These are phyloP conservation scores for Alternaria arborescens DNA, from an alignment of 2,329 filamentous ascomycete species.

Conservation along the genomic window DNA sequence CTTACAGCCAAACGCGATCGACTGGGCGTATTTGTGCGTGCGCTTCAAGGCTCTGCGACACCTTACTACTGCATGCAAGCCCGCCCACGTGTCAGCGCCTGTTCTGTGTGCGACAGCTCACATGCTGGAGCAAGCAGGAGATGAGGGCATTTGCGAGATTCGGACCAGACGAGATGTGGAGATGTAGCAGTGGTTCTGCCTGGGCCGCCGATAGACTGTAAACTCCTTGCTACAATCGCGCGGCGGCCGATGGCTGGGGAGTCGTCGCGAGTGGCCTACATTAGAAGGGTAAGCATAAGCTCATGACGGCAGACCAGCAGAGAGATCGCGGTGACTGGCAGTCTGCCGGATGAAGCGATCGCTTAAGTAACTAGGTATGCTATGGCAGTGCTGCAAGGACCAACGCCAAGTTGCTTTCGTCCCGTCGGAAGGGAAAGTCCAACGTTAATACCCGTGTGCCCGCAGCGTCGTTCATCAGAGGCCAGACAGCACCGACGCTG, in stretches of 20 bases:
- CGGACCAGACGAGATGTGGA: slow-evolving; percentile 4
- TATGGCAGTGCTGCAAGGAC: slow-evolving; percentile 10
- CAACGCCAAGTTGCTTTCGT: slow-evolving; percentile 16
- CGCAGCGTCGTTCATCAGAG: slow-evolving; percentile 9
- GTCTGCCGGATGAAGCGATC: slow-evolving; percentile 10
- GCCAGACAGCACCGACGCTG: slow-evolving; percentile 10
- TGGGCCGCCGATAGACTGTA: slow-evolving; percentile 17
- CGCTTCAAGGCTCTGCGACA: slow-evolving; percentile 21
- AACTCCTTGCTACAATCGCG: neutral
- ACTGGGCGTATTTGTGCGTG: slow-evolving; percentile 11
- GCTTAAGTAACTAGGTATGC: slow-evolving; percentile 13
- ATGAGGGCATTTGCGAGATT: slow-evolving; percentile 4
- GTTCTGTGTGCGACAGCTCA: slow-evolving; percentile 22
- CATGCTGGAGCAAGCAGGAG: neutral
- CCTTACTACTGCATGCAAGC: slow-evolving; percentile 24
- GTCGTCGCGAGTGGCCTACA: neutral
- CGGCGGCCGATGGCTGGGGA: neutral
- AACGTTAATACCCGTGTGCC: slow-evolving; percentile 26
- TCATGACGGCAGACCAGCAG: slow-evolving; percentile 10
- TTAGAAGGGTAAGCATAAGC: slow-evolving; percentile 4
- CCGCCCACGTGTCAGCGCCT: slow-evolving; percentile 30
- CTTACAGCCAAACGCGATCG: slow-evolving; percentile 19
- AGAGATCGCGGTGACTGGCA: slow-evolving; percentile 6
- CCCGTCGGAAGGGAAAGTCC: slow-evolving; percentile 11
- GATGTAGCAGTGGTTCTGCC: slow-evolving; percentile 14